These are phyloP conservation scores for Pelargonium nanum DNA, from an alignment of 345 rosid species.

Conservation along the genomic window DNA sequence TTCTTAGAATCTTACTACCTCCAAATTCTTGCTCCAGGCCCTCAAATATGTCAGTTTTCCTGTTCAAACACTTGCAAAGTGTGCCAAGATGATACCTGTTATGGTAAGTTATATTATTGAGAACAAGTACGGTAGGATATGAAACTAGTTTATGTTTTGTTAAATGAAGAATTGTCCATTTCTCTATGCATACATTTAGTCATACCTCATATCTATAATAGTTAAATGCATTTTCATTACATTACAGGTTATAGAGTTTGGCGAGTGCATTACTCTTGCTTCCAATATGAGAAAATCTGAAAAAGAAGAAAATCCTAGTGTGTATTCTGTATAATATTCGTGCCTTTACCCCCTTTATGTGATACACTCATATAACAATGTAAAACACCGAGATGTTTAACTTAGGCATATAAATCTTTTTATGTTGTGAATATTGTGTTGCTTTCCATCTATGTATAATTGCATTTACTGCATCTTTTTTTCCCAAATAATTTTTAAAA, in stretches of 20 bases:
- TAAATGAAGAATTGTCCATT: background rate
- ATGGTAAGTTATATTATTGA: slow-evolving; percentile 46
- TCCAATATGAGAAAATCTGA: background rate
- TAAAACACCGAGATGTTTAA: too few relatives aligned
- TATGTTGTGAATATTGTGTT: background rate
- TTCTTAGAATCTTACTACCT: slow-evolving; percentile 7
- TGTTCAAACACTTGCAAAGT: slow-evolving; percentile 85
- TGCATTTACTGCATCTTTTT: background rate
- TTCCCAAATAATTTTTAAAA: background rate
- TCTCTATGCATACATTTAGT: background rate
- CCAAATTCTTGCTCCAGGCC: slow-evolving; percentile 41
- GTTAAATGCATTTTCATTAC: background rate
- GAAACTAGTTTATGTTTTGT: background rate
- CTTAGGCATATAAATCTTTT: background rate
- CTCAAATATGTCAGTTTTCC: slow-evolving; percentile 97
- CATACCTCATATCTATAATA: background rate
- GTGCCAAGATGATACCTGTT: slow-evolving; percentile 98
- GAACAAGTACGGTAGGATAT: background rate
- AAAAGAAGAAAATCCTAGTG: background rate
- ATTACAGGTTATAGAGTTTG: background rate
- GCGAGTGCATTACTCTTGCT: background rate
- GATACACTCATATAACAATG: background rate
- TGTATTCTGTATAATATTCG: too few relatives aligned
- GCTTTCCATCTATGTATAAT: background rate
- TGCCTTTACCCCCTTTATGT: background rate